Evolutionary conservation across 495 filamentous ascomycete species (phyloP).

Genomic region (Neurospora sp.): DNA sequence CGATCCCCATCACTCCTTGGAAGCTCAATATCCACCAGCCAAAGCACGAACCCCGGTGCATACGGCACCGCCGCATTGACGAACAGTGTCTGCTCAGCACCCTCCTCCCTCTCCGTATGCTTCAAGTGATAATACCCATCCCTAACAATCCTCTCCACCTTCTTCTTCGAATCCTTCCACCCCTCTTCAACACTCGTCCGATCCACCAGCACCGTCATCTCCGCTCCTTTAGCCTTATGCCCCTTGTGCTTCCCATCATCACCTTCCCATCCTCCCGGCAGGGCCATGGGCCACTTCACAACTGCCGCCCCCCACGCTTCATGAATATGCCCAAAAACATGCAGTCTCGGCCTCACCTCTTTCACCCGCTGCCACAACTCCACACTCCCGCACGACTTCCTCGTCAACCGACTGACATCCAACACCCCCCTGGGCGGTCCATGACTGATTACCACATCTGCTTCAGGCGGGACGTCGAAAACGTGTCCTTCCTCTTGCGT

Average conservation of each 20-base stretch:
- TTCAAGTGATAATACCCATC: conserved; percentile 12
- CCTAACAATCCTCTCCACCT: not conserved
- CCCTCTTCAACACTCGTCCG: conserved; percentile 24
- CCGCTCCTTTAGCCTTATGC: not conserved
- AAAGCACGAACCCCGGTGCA: conserved; percentile 40
- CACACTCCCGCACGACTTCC: conserved; percentile 43
- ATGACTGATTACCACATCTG: conserved; percentile 66
- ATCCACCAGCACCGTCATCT: conserved; percentile 24
- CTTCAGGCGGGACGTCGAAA: conserved; percentile 33
- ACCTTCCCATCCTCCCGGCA: conserved; percentile 12
- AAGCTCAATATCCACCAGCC: conserved; percentile 52
- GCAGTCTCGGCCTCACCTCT: conserved; percentile 42
- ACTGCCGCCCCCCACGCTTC: conserved; percentile 60
- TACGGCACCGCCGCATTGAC: conserved; percentile 55
- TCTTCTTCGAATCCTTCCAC: conserved; percentile 5
- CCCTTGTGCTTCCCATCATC: conserved; percentile 8
- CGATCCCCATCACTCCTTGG: not conserved
- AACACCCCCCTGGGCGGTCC: conserved; percentile 54
- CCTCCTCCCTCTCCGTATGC: conserved; percentile 24
- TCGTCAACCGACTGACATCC: conserved; percentile 31
- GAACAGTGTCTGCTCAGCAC: conserved; percentile 52
- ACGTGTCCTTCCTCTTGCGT: conserved; percentile 34
- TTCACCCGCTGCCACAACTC: conserved; percentile 46
- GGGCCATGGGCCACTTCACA: conserved; percentile 37
- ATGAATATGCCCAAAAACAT: conserved; percentile 70